Conservation (phyloP, 768 basidiomycete genomes). For the Neoboletus magnificus region DNA sequence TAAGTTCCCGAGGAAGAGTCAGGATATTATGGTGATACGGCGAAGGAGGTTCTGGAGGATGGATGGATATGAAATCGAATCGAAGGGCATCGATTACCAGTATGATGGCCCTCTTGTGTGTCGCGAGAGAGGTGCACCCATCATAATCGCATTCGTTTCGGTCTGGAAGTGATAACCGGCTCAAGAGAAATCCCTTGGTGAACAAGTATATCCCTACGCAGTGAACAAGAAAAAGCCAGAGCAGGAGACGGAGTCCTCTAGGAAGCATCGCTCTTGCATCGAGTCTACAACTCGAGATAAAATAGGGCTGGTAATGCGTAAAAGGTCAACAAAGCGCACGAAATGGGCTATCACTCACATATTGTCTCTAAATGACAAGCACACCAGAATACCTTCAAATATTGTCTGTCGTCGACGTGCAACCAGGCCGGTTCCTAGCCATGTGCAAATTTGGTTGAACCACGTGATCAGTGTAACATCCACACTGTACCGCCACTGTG, state of each 20-base stretch:
- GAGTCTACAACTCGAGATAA: background rate
- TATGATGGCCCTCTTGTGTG: constrained; percentile 77
- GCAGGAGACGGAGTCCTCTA: constrained; percentile 32
- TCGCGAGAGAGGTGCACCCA: constrained; percentile 41
- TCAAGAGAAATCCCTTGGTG: constrained; percentile 88
- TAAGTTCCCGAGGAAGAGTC: constrained; percentile 73
- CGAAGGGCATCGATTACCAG: constrained; percentile 91
- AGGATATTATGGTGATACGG: constrained; percentile 80
- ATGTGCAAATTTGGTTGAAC: too few relatives aligned
- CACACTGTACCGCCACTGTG: too few relatives aligned
- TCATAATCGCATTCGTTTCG: constrained; percentile 52
- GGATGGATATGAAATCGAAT: constrained; percentile 85
- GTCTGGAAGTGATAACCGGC: constrained; percentile 44
- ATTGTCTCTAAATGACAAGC: background rate
- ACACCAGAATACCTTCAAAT: background rate
- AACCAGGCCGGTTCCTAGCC: too few relatives aligned
- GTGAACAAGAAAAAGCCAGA: constrained; percentile 68
- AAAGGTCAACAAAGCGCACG: background rate
- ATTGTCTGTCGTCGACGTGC: background rate
- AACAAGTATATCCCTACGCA: constrained; percentile 83
- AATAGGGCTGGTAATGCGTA: background rate
- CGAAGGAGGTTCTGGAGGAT: constrained; percentile 54
- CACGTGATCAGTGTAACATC: constrained; percentile 5
- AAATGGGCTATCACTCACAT: background rate
- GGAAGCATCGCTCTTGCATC: constrained; percentile 19